Conservation (phyloP, 2,329 filamentous ascomycete genomes). For the Claviceps sp. region DNA sequence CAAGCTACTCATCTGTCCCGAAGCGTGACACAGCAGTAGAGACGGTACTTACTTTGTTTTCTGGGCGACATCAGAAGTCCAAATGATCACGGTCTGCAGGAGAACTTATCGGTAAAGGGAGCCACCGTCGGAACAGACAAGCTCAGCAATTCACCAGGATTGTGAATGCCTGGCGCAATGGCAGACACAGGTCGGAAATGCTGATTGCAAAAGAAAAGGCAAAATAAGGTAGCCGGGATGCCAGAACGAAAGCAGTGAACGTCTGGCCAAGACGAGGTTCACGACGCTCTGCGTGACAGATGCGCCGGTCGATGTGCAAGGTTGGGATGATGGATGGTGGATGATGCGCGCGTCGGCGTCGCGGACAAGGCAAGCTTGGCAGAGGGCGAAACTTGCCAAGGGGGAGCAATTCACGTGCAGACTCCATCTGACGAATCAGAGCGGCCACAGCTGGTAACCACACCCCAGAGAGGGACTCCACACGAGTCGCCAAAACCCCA, state of each 20-base stretch:
- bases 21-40: neutral
- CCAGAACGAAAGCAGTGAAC: neutral
- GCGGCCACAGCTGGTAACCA: neutral
- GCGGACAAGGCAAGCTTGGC: too few species aligned
- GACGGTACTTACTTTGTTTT: neutral
- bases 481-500: neutral
- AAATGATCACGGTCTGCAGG: conserved; percentile 1
- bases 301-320: conserved; percentile 2
- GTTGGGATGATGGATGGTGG: conserved; percentile 3
- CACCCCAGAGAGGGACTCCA: conserved; percentile 1
- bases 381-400: neutral
- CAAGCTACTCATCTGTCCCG: neutral
- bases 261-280: neutral
- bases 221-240: neutral
- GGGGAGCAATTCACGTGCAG: conserved; percentile 5
- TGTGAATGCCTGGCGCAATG: neutral
- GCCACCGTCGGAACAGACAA: neutral
- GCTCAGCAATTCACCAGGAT: neutral
- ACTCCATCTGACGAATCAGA: conserved; percentile 2
- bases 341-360: conserved; percentile 8
- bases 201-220: neutral
- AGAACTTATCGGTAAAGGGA: neutral
- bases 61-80: neutral
- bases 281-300: conserved; percentile 2
- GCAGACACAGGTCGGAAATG: neutral